Conservation (phyloP, 129 eudicot species). For the Saussurea involucrata region DNA sequence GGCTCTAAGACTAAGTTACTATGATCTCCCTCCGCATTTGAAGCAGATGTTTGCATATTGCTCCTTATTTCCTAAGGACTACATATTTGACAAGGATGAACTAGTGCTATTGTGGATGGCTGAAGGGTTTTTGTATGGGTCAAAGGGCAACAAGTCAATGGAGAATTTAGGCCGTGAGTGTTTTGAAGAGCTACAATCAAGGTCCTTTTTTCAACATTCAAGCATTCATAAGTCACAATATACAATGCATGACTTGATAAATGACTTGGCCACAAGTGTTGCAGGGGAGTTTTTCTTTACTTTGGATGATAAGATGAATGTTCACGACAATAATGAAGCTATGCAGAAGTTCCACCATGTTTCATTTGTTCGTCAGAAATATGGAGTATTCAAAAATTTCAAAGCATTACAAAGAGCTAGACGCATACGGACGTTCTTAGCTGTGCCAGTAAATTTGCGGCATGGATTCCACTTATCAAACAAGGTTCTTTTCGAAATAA, state of each 20-base stretch:
- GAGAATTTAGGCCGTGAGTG: neutral
- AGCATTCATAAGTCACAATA: neutral
- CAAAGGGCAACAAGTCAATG: neutral
- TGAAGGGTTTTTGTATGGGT: neutral
- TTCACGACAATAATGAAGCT: neutral
- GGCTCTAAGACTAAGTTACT: neutral
- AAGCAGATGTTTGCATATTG: neutral
- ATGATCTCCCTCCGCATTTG: neutral
- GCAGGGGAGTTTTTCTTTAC: conserved; percentile 18
- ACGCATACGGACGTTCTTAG: conserved; percentile 33
- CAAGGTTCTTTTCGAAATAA: neutral
- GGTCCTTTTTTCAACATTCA: conserved; percentile 20
- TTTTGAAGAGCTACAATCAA: conserved; percentile 1
- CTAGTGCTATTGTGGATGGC: neutral
- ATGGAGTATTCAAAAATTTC: conserved; percentile 20
- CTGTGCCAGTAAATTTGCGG: conserved; percentile 10
- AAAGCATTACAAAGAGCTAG: conserved; percentile 2
- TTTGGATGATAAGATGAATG: conserved; percentile 12
- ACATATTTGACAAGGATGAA: neutral
- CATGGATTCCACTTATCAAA: conserved; percentile 14
- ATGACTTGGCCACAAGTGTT: conserved; percentile 6
- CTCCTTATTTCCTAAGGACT: neutral
- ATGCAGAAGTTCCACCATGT: conserved; percentile 25
- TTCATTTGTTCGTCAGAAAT: conserved; percentile 26
- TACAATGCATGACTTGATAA: conserved; percentile 27